Percentiles rank a stretch among this genome's conserved stretches.
Evolutionary conservation across 768 basidiomycete genomes (phyloP).

Genomic region (Mycena sanguinolenta): DNA sequence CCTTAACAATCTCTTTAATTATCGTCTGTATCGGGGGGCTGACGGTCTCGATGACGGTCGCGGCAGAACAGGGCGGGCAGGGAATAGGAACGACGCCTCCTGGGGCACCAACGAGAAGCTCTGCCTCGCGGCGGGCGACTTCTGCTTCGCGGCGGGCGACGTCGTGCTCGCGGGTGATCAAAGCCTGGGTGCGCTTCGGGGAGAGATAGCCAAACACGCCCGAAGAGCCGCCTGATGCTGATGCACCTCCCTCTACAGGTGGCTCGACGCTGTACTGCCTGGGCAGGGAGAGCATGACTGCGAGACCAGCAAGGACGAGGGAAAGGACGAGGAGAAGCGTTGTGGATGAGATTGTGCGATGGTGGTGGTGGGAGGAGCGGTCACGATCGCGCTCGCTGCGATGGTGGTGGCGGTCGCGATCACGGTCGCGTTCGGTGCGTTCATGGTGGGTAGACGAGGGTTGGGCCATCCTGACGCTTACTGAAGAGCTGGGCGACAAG

Average conservation of each 20-base stretch:
- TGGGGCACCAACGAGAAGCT: conserved; percentile 84
- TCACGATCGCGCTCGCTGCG: conserved; percentile 58
- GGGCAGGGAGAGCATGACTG: conserved; percentile 90
- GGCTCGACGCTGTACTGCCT: conserved; percentile 56
- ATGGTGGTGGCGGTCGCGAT: conserved; percentile 54
- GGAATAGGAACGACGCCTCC: conserved; percentile 79
- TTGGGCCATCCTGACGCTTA: conserved; percentile 86
- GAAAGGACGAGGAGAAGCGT: conserved; percentile 90
- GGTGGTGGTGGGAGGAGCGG: conserved; percentile 79
- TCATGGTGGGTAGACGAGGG: conserved; percentile 86
- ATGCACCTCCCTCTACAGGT: conserved; percentile 35
- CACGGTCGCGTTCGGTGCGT: conserved; percentile 63
- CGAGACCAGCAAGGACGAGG: conserved; percentile 88
- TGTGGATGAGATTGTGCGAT: conserved; percentile 90
- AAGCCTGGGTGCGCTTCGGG: conserved; percentile 85
- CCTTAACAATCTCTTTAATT: conserved; percentile 90
- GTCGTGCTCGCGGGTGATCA: conserved; percentile 82
- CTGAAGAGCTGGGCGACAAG: conserved; percentile 79
- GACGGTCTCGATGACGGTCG: conserved; percentile 69
- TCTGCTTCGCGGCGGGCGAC: conserved; percentile 89
- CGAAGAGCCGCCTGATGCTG: conserved; percentile 56
- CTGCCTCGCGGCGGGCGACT: conserved; percentile 90
- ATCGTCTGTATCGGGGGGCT: conserved; percentile 77
- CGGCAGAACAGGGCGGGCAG: conserved; percentile 71
- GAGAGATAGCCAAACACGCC: conserved; percentile 82